Conservation (phyloP, 2,329 filamentous ascomycete genomes). For the Dactylonectria estremocensis region DNA sequence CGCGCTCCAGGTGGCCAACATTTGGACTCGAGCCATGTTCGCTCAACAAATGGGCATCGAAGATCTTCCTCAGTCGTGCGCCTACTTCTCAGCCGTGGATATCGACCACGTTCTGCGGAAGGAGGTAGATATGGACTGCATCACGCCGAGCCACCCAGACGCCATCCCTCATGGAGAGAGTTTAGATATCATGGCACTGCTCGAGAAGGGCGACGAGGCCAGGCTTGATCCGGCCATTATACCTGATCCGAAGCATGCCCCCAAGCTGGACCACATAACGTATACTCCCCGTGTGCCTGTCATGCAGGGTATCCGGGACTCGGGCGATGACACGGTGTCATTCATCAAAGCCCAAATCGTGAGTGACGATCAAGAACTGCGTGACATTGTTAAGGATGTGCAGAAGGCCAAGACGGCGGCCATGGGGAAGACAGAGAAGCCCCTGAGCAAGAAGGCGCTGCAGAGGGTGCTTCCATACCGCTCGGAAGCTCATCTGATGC, state of each 20-base stretch:
- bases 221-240: constrained; percentile 76
- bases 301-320: constrained; percentile 79
- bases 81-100: constrained; percentile 96
- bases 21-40: constrained; percentile 99
- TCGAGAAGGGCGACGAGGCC: constrained; percentile 80
- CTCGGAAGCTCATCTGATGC: constrained; percentile 52
- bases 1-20: constrained; percentile 92
- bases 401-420: constrained; percentile 55
- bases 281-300: constrained; percentile 84
- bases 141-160: constrained; percentile 87
- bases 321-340: constrained; percentile 62
- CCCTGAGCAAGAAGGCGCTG: constrained; percentile 45
- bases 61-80: constrained; percentile 93
- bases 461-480: constrained; percentile 56
- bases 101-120: constrained; percentile 97
- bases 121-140: constrained; percentile 97
- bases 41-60: constrained; percentile 96
- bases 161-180: constrained; percentile 89
- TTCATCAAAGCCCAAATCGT: constrained; percentile 92
- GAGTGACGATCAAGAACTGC: constrained; percentile 80
- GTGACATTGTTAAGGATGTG: constrained; percentile 77
- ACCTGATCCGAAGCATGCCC: constrained; percentile 67
- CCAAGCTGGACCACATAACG: constrained; percentile 71
- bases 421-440: constrained; percentile 42
- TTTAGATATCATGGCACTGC: constrained; percentile 84